These are phyloP conservation scores for Spinellus fusiger DNA, from an alignment of 192 early-diverging fungal genomes.

Conservation along the genomic window DNA sequence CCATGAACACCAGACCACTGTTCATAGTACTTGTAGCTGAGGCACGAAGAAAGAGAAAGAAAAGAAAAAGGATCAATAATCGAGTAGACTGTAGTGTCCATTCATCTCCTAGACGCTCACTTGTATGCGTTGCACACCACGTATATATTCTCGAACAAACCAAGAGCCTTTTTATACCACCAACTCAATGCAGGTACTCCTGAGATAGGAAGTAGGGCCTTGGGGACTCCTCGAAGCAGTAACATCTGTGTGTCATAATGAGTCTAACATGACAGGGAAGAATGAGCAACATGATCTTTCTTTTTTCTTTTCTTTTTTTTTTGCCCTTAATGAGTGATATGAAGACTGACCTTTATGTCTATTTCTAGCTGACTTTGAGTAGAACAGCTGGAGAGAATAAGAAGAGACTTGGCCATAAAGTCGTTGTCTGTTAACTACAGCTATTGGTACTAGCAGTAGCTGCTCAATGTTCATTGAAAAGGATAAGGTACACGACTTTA, in stretches of 20 bases:
- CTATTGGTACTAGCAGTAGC: too few relatives aligned
- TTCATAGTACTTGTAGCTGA: constrained; percentile 33
- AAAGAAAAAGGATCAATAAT: background rate
- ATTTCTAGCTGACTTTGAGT: too few relatives aligned
- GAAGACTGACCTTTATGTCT: too few relatives aligned
- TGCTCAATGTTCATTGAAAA: too few relatives aligned
- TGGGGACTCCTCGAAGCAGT: constrained; percentile 30
- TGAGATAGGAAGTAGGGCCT: constrained; percentile 33
- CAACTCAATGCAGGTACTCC: constrained; percentile 32
- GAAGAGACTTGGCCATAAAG: too few relatives aligned
- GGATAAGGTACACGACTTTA: too few relatives aligned
- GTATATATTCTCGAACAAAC: constrained; percentile 8
- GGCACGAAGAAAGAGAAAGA: background rate
- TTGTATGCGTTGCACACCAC: constrained; percentile 32
- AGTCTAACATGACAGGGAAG: constrained; percentile 6
- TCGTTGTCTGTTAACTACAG: too few relatives aligned
- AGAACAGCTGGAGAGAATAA: too few relatives aligned
- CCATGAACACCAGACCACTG: constrained; percentile 22
- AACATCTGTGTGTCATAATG: constrained; percentile 15
- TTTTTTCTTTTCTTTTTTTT: too few relatives aligned
- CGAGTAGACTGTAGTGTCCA: background rate
- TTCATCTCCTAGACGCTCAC: constrained; percentile 11
- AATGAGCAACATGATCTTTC: too few relatives aligned
- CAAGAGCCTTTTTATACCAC: constrained; percentile 16
- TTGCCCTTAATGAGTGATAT: too few relatives aligned